Conservation (phyloP, 179 eudicot species). For the Dionaea muscipula region DNA sequence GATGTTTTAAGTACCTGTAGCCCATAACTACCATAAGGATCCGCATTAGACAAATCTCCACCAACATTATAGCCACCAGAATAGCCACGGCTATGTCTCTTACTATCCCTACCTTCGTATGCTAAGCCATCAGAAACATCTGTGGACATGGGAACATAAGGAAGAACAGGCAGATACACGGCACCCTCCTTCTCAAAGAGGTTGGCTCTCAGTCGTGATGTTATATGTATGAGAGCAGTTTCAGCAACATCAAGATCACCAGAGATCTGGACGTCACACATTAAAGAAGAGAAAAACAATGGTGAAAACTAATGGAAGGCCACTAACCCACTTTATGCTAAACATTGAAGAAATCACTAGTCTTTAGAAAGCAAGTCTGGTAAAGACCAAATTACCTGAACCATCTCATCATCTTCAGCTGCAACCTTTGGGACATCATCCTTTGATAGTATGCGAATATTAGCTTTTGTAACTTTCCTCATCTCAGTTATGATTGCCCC, state of each 20-base stretch:
- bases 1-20: constrained; percentile 36
- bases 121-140: constrained; percentile 44
- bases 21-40: constrained; percentile 66
- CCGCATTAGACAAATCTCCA: constrained; percentile 46
- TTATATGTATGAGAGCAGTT: constrained; percentile 69
- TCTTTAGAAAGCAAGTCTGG: no score
- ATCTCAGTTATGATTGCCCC: constrained; percentile 83
- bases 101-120: constrained; percentile 72
- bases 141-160: constrained; percentile 60
- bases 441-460: constrained; percentile 78
- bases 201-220: constrained; percentile 76
- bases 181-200: constrained; percentile 93
- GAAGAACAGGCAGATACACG: constrained; percentile 74
- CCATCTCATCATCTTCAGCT: constrained; percentile 82
- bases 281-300: not conserved
- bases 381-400: constrained; percentile 47
- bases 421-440: constrained; percentile 88
- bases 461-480: constrained; percentile 79
- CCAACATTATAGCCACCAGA: constrained; percentile 62
- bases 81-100: constrained; percentile 68
- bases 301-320: not conserved
- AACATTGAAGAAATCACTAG: not conserved
- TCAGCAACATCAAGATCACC: constrained; percentile 83
- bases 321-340: not conserved
- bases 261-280: constrained; percentile 43